Evolutionary conservation across 2,329 filamentous ascomycete genomes (phyloP).

Genomic region (Diaporthe aspalathi): DNA sequence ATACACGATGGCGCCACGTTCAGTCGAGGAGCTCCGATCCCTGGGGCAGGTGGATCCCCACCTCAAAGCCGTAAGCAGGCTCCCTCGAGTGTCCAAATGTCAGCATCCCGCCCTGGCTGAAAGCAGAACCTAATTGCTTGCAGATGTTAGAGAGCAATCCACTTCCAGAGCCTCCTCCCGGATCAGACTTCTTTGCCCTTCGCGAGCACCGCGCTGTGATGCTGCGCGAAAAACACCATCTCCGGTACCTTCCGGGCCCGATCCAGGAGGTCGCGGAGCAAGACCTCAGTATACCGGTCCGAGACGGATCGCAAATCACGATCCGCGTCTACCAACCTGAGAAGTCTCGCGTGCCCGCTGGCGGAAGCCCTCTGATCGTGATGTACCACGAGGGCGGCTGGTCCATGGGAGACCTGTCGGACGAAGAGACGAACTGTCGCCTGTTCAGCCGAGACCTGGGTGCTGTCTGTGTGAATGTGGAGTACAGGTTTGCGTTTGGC

Average conservation of each 20-base stretch:
- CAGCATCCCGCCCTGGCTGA: background rate
- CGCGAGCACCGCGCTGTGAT: constrained; percentile 44
- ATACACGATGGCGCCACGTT: constrained; percentile 11
- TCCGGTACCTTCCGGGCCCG: constrained; percentile 44
- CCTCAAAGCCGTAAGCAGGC: constrained; percentile 9
- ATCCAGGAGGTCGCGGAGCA: constrained; percentile 45
- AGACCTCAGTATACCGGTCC: constrained; percentile 48
- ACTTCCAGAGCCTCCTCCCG: constrained; percentile 42
- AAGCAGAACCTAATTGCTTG: background rate
- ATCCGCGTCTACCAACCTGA: constrained; percentile 49
- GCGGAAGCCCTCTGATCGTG: constrained; percentile 47
- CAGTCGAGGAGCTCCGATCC: constrained; percentile 24
- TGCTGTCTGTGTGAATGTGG: constrained; percentile 55
- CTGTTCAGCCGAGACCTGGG: constrained; percentile 48
- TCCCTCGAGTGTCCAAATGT: background rate
- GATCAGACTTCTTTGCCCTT: constrained; percentile 41
- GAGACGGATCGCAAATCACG: constrained; percentile 48
- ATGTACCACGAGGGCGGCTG: constrained; percentile 52
- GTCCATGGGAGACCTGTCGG: constrained; percentile 48
- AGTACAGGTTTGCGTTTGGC: constrained; percentile 49
- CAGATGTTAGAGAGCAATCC: constrained; percentile 4
- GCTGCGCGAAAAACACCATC: constrained; percentile 45
- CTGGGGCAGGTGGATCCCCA: constrained; percentile 23
- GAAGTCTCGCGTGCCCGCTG: constrained; percentile 1
- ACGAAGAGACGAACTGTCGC: constrained; percentile 48